Evolutionary conservation across 2,329 filamentous ascomycete species (phyloP).

Genomic region (Neospermospora avenae): DNA sequence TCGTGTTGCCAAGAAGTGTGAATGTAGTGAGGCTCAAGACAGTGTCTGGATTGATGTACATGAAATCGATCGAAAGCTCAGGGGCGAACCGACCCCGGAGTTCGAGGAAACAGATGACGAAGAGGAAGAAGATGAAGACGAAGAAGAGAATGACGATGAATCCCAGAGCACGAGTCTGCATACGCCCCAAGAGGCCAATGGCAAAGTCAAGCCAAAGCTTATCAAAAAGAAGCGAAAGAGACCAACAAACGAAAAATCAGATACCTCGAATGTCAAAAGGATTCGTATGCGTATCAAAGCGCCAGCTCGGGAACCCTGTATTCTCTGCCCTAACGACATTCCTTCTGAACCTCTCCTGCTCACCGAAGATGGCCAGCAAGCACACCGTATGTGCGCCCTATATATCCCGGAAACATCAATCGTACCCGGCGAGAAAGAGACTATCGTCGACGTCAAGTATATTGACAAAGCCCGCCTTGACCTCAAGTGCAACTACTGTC

Average conservation of each 20-base stretch:
- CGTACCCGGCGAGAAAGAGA: conserved; percentile 65
- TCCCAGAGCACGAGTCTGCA: conserved; percentile 67
- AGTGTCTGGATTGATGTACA: conserved; percentile 98
- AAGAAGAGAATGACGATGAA: conserved; percentile 59
- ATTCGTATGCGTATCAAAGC: conserved; percentile 68
- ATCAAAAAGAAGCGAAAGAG: conserved; percentile 67
- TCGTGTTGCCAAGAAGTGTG: conserved; percentile 92
- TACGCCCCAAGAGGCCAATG: conserved; percentile 70
- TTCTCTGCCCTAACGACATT: conserved; percentile 88
- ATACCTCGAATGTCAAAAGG: conserved; percentile 59
- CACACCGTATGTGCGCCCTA: conserved; percentile 82
- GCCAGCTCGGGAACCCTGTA: conserved; percentile 74
- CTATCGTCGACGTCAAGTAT: conserved; percentile 72
- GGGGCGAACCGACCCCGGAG: conserved; percentile 84
- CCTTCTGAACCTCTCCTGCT: conserved; percentile 76
- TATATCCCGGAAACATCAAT: conserved; percentile 94
- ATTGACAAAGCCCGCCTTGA: conserved; percentile 86
- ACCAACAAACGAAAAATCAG: conserved; percentile 43
- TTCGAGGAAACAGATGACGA: conserved; percentile 75
- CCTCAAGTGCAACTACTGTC: conserved; percentile 92
- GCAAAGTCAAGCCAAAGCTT: conserved; percentile 64
- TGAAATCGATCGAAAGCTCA: conserved; percentile 90
- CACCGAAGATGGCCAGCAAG: conserved; percentile 83
- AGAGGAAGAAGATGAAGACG: conserved; percentile 64
- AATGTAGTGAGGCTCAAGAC: conserved; percentile 91